Conservation (phyloP, 129 eudicot species). For the Tanacetum coccineum region DNA sequence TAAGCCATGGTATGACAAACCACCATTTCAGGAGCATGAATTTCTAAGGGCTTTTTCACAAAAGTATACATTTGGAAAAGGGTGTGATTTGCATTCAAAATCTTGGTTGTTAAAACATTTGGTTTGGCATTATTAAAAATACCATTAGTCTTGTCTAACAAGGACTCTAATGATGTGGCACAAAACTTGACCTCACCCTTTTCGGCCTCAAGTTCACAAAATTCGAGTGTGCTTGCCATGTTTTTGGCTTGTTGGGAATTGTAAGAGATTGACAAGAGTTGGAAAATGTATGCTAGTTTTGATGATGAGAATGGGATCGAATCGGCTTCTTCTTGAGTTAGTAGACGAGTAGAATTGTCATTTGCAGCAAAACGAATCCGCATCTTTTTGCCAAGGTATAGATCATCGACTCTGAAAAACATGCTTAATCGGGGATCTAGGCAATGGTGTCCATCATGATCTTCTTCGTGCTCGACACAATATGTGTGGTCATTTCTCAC, state of each 20-base stretch:
- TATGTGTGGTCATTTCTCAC: no score
- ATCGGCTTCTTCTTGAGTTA: constrained; percentile 28
- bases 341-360: constrained; percentile 46
- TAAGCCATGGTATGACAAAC: constrained; percentile 44
- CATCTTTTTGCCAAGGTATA: constrained; percentile 48
- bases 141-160: constrained; percentile 27
- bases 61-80: constrained; percentile 33
- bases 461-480: no score
- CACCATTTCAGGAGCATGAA: constrained; percentile 26
- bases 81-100: constrained; percentile 15
- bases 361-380: constrained; percentile 47
- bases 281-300: constrained; percentile 21
- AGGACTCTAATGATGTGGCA: constrained; percentile 37
- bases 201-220: constrained; percentile 29
- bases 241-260: constrained; percentile 26
- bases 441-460: not conserved
- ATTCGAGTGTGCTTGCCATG: constrained; percentile 34
- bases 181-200: constrained; percentile 30
- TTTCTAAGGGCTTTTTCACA: constrained; percentile 25
- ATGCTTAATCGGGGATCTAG: constrained; percentile 54
- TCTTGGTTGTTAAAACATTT: constrained; percentile 28
- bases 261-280: constrained; percentile 4
- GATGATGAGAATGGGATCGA: constrained; percentile 31
- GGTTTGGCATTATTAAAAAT: constrained; percentile 24
- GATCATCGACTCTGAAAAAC: constrained; percentile 51